phyloP scores from a whole-genome alignment of 2,329 filamentous ascomycete species.

The Zalaria sp. region DNA sequence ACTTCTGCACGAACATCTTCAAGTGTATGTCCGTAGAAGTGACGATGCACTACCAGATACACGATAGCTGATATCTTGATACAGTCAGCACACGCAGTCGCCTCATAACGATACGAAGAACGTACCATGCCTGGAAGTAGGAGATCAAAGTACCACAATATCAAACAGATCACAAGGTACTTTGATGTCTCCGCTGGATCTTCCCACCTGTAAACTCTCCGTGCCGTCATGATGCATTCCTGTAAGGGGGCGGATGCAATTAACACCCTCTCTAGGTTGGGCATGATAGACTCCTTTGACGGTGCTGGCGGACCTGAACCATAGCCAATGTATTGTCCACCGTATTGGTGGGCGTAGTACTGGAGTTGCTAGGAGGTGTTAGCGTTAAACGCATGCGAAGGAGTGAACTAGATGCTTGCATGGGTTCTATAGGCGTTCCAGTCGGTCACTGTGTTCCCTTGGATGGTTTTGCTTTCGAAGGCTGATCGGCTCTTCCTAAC shows the following conservation, averaged over 20 bases:
- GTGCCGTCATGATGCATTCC: constrained; percentile 18
- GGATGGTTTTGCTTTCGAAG: not conserved
- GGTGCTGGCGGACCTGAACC: constrained; percentile 15
- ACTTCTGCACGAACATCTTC: constrained; percentile 17
- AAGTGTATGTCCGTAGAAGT: constrained; percentile 10
- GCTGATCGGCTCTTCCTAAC: not conserved
- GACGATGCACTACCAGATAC: constrained; percentile 14
- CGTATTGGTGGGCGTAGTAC: constrained; percentile 17
- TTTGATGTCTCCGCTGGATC: constrained; percentile 15
- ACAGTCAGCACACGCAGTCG: not conserved
- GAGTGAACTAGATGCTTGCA: constrained; percentile 12
- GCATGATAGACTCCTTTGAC: constrained; percentile 19
- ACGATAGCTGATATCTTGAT: constrained; percentile 11
- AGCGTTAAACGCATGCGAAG: too few relatives aligned
- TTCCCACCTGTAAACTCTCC: constrained; percentile 24
- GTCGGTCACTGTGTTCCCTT: not conserved
- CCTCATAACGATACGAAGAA: not conserved
- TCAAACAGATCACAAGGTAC: constrained; percentile 14
- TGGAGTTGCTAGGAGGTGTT: constrained; percentile 12
- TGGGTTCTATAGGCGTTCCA: constrained; percentile 5
- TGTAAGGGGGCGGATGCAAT: constrained; percentile 23
- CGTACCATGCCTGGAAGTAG: constrained; percentile 15
- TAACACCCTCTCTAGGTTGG: constrained; percentile 22
- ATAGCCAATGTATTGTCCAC: constrained; percentile 23
- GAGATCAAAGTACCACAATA: constrained; percentile 15